phyloP scores from a whole-genome alignment of 2,329 filamentous ascomycete genomes.

The Didymella sp. region DNA sequence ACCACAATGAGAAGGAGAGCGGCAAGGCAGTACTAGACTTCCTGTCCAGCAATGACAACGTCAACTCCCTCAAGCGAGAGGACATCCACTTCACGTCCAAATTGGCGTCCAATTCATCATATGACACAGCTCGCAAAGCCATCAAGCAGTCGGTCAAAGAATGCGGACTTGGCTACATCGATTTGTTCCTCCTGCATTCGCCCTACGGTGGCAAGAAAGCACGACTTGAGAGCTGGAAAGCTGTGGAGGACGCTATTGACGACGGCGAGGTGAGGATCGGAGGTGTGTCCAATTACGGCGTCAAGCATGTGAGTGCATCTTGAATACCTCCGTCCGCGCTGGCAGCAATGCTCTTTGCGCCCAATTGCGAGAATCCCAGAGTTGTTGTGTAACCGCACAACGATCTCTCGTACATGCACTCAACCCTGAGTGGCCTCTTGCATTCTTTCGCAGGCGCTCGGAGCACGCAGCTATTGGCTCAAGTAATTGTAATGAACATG shows the following conservation, averaged over 20 bases:
- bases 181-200: conserved; percentile 80
- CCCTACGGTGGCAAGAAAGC: conserved; percentile 76
- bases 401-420: conserved; percentile 1
- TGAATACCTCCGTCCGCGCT: neutral
- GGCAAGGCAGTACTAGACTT: conserved; percentile 70
- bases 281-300: conserved; percentile 80
- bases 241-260: conserved; percentile 76
- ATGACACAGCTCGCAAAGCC: conserved; percentile 70
- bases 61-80: conserved; percentile 63
- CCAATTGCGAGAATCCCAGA: conserved; percentile 11
- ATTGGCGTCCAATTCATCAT: conserved; percentile 70
- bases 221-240: conserved; percentile 75
- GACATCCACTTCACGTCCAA: conserved; percentile 85
- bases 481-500: conserved; percentile 1
- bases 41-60: conserved; percentile 58
- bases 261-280: conserved; percentile 74
- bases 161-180: conserved; percentile 75
- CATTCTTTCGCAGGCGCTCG: conserved; percentile 6
- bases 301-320: conserved; percentile 67
- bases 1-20: conserved; percentile 74
- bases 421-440: neutral
- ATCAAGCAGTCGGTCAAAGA: conserved; percentile 70
- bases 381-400: conserved; percentile 16
- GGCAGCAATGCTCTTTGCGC: conserved; percentile 7
- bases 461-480: conserved; percentile 12